phyloP scores from a whole-genome alignment of 2,329 filamentous ascomycete species.

The Pseudogymnoascus sp. region DNA sequence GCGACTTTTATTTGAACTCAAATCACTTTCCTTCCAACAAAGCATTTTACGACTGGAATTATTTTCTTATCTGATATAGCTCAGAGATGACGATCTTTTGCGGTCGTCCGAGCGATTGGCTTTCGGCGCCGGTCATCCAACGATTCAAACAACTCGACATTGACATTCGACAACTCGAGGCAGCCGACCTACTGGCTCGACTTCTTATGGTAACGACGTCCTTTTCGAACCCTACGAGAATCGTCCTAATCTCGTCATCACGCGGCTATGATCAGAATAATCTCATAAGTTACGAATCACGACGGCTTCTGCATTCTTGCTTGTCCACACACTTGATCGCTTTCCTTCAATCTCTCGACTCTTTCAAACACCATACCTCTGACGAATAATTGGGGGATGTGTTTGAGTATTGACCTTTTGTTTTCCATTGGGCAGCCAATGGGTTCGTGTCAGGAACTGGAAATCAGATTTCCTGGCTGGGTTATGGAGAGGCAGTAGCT shows the following conservation, averaged over 20 bases:
- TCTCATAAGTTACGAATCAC: constrained; percentile 28
- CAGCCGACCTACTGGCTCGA: constrained; percentile 30
- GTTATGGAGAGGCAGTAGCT: constrained; percentile 24
- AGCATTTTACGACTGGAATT: constrained; percentile 27
- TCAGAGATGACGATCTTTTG: constrained; percentile 8
- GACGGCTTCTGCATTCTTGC: constrained; percentile 11
- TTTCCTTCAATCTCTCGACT: constrained; percentile 3
- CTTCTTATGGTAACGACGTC: constrained; percentile 27
- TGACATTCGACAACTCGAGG: constrained; percentile 14
- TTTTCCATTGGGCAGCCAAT: not conserved
- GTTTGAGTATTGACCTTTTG: not conserved
- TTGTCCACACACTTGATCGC: not conserved
- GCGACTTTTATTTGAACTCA: constrained; percentile 20
- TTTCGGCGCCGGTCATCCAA: constrained; percentile 21
- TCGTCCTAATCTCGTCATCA: constrained; percentile 33
- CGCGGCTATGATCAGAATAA: constrained; percentile 29
- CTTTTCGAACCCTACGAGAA: constrained; percentile 30
- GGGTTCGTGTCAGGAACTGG: not conserved
- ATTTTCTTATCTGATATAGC: constrained; percentile 11
- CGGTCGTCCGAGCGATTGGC: constrained; percentile 2
- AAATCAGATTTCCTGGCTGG: constrained; percentile 7
- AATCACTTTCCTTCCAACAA: constrained; percentile 30
- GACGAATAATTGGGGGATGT: constrained; percentile 9
- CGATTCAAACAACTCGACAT: constrained; percentile 29
- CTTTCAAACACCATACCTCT: not conserved